phyloP scores from a whole-genome alignment of 441 rosid species.

The Aquilaria agallochum region DNA sequence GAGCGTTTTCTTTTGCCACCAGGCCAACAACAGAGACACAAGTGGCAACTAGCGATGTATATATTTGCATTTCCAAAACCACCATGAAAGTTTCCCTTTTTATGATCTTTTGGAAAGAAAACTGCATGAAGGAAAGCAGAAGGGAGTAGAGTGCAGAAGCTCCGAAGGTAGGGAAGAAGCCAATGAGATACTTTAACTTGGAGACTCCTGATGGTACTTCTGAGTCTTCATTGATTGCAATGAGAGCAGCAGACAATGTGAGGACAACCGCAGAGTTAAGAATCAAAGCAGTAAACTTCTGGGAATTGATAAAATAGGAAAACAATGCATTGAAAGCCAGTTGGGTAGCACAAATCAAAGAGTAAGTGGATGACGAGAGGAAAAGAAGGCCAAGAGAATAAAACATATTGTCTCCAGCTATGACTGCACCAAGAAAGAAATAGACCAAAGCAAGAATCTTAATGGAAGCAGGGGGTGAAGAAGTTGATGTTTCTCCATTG shows the following conservation, averaged over 20 bases:
- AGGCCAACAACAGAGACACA: slow-evolving; percentile 49
- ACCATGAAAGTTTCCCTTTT: slow-evolving; percentile 61
- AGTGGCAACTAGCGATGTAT: slow-evolving; percentile 60
- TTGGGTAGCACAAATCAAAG: slow-evolving; percentile 84
- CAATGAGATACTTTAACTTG: slow-evolving; percentile 45
- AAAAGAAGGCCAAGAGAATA: slow-evolving; percentile 76
- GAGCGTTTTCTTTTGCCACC: too few relatives aligned
- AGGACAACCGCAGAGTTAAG: slow-evolving; percentile 72
- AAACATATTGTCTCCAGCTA: slow-evolving; percentile 75
- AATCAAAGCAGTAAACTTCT: slow-evolving; percentile 73
- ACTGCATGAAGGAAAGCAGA: slow-evolving; percentile 86
- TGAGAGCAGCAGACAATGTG: slow-evolving; percentile 69
- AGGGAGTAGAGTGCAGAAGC: slow-evolving; percentile 85
- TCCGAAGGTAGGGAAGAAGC: slow-evolving; percentile 57
- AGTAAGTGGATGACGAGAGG: slow-evolving; percentile 88
- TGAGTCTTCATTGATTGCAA: slow-evolving; percentile 65
- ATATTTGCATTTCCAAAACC: slow-evolving; percentile 83
- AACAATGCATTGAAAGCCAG: slow-evolving; percentile 80
- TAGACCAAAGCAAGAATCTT: slow-evolving; percentile 45
- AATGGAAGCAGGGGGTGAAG: slow-evolving; percentile 34
- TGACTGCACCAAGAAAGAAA: slow-evolving; percentile 53
- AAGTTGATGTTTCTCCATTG: slow-evolving; percentile 20
- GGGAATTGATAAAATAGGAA: slow-evolving; percentile 77
- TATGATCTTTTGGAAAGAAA: slow-evolving; percentile 64
- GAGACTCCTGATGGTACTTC: slow-evolving; percentile 57